These are phyloP conservation scores for Hymenoscyphus repandus DNA, from an alignment of 2,329 filamentous ascomycete species.

Conservation along the genomic window DNA sequence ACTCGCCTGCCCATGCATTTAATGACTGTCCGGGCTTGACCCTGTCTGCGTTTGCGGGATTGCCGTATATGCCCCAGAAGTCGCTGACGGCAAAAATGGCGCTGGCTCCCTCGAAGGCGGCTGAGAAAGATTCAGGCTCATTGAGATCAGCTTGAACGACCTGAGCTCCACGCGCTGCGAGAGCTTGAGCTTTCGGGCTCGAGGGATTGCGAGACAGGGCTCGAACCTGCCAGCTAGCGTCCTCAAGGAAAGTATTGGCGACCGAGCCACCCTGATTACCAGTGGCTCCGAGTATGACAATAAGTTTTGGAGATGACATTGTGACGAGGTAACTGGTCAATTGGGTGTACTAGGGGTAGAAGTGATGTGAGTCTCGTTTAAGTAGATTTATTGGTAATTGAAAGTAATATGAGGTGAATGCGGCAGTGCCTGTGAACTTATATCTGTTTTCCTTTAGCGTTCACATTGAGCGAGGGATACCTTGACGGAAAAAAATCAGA, in stretches of 20 bases:
- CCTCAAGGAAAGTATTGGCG: neutral
- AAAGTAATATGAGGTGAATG: too few species aligned
- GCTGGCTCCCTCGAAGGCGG: slow-evolving; percentile 39
- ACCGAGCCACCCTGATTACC: too few species aligned
- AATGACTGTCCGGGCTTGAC: neutral
- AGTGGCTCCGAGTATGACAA: too few species aligned
- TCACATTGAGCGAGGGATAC: too few species aligned
- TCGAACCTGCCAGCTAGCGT: slow-evolving; percentile 29
- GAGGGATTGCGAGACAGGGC: slow-evolving; percentile 40
- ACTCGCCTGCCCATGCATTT: slow-evolving; percentile 37
- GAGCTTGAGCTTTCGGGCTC: slow-evolving; percentile 37
- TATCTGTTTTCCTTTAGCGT: too few species aligned
- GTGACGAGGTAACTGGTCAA: too few species aligned
- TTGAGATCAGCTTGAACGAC: slow-evolving; percentile 39
- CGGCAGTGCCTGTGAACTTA: too few species aligned
- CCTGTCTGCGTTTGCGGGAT: slow-evolving; percentile 7
- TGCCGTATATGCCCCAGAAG: slow-evolving; percentile 22
- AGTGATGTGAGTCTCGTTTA: too few species aligned
- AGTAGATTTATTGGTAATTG: too few species aligned
- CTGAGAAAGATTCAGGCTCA: slow-evolving; percentile 33
- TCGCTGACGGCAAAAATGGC: slow-evolving; percentile 50
- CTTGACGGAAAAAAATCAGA: too few species aligned
- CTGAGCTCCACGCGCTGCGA: slow-evolving; percentile 37
- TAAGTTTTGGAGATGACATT: too few species aligned
- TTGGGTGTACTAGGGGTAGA: too few species aligned